phyloP scores from a whole-genome alignment of 805 yeast species.

The Clavispora asparagi region DNA sequence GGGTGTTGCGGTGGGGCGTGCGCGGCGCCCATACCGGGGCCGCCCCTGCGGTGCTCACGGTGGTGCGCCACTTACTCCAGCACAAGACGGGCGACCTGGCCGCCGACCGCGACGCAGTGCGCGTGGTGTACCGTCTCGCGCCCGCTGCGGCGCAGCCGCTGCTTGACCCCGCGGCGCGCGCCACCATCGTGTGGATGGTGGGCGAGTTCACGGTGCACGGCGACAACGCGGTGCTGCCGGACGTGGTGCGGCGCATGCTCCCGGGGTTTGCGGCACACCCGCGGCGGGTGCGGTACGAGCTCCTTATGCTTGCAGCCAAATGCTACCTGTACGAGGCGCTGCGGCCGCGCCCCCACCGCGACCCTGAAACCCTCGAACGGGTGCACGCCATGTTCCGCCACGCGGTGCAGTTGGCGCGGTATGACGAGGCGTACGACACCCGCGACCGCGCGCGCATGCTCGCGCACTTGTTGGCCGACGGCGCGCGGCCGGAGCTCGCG shows the following conservation, averaged over 20 bases:
- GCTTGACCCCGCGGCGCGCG: constrained; percentile 47
- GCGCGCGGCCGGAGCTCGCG: constrained; percentile 51
- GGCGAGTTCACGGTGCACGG: constrained; percentile 63
- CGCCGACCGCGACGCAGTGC: constrained; percentile 31
- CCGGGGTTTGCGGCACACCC: constrained; percentile 50
- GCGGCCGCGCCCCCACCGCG: constrained; percentile 1
- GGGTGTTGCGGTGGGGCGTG: constrained; percentile 63
- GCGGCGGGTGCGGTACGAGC: constrained; percentile 61
- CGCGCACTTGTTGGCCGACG: constrained; percentile 48
- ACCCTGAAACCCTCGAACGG: not conserved
- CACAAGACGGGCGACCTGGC: not conserved
- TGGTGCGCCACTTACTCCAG: constrained; percentile 58
- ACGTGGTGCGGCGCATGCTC: constrained; percentile 58
- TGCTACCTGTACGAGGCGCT: constrained; percentile 28
- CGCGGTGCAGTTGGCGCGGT: constrained; percentile 59
- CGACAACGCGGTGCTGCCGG: constrained; percentile 56
- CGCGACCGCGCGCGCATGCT: constrained; percentile 82
- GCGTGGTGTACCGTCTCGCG: constrained; percentile 49
- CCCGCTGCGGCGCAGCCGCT: not conserved
- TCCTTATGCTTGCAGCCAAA: constrained; percentile 70
- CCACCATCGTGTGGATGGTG: constrained; percentile 84
- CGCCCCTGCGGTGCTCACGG: constrained; percentile 39
- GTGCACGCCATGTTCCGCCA: constrained; percentile 46
- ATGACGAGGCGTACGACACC: constrained; percentile 70
- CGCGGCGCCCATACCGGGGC: constrained; percentile 32